Evolutionary conservation across 2,329 filamentous ascomycete genomes (phyloP).

Genomic region (Colletotrichum camelliae): DNA sequence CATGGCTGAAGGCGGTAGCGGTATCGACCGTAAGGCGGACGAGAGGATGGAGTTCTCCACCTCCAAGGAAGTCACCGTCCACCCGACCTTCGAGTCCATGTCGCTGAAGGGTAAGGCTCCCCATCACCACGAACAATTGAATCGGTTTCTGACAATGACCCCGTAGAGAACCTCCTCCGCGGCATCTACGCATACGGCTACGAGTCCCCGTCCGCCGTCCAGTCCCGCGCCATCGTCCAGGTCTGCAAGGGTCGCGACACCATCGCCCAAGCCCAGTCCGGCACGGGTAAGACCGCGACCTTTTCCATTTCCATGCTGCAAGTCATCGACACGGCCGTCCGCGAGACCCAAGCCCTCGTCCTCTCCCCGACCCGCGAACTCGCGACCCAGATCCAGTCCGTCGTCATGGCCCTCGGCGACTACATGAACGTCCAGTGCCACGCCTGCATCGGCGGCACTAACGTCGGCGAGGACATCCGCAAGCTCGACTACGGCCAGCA

Average conservation of each 20-base stretch:
- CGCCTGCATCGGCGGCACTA: constrained; percentile 97
- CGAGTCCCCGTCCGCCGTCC: constrained; percentile 96
- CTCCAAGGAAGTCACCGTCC: constrained; percentile 95
- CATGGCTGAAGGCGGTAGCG: constrained; percentile 82
- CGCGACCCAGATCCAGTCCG: constrained; percentile 97
- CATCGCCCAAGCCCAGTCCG: constrained; percentile 96
- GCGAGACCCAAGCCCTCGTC: constrained; percentile 93
- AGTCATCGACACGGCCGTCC: constrained; percentile 91
- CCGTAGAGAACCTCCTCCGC: constrained; percentile 84
- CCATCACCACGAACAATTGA: neutral
- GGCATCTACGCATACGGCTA: constrained; percentile 99
- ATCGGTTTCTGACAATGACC: neutral
- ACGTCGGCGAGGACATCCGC: constrained; percentile 96
- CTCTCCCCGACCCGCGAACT: constrained; percentile 96
- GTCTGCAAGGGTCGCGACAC: constrained; percentile 99
- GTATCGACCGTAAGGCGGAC: constrained; percentile 89
- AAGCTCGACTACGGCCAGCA: constrained; percentile 98
- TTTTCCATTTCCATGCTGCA: constrained; percentile 97
- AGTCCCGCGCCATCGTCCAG: constrained; percentile 97
- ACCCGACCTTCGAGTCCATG: constrained; percentile 95
- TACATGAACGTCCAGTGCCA: constrained; percentile 99
- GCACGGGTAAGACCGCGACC: constrained; percentile 95
- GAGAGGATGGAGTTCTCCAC: constrained; percentile 98
- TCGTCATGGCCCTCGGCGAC: constrained; percentile 99
- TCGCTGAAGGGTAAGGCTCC: constrained; percentile 75